Evolutionary conservation across 2,329 filamentous ascomycete species (phyloP).

Genomic region (Ilyonectria sp.): DNA sequence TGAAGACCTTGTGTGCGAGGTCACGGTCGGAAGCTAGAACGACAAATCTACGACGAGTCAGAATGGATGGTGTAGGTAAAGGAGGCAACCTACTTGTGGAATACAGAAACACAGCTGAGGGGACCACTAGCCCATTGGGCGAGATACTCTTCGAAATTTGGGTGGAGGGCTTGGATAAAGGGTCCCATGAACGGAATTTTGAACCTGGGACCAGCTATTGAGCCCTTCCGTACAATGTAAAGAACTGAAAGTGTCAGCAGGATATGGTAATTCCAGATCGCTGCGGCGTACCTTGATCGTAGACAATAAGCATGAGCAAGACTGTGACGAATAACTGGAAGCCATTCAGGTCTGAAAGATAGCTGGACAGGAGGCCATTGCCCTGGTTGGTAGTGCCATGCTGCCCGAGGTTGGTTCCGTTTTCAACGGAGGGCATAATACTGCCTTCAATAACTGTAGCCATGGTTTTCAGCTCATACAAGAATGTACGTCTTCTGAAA

Average conservation of each 20-base stretch:
- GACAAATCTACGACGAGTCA: constrained; percentile 73
- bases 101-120: constrained; percentile 86
- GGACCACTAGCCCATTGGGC: constrained; percentile 85
- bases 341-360: constrained; percentile 24
- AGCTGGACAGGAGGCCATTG: constrained; percentile 28
- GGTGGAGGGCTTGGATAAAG: constrained; percentile 82
- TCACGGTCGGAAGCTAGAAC: constrained; percentile 84
- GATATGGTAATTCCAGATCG: neutral
- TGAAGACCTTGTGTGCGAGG: constrained; percentile 86
- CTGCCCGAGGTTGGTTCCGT: constrained; percentile 10
- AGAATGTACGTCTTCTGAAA: neutral
- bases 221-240: constrained; percentile 74
- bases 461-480: constrained; percentile 7
- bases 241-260: constrained; percentile 60
- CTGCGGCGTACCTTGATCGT: constrained; percentile 56
- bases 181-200: constrained; percentile 82
- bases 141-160: constrained; percentile 81
- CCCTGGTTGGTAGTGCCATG: neutral
- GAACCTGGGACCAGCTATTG: constrained; percentile 74
- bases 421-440: neutral
- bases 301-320: constrained; percentile 52
- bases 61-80: rapidly evolving
- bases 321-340: constrained; percentile 47
- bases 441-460: constrained; percentile 8
- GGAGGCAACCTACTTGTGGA: constrained; percentile 77